Conservation (phyloP, 495 filamentous ascomycete species). For the Neurospora sp. region DNA sequence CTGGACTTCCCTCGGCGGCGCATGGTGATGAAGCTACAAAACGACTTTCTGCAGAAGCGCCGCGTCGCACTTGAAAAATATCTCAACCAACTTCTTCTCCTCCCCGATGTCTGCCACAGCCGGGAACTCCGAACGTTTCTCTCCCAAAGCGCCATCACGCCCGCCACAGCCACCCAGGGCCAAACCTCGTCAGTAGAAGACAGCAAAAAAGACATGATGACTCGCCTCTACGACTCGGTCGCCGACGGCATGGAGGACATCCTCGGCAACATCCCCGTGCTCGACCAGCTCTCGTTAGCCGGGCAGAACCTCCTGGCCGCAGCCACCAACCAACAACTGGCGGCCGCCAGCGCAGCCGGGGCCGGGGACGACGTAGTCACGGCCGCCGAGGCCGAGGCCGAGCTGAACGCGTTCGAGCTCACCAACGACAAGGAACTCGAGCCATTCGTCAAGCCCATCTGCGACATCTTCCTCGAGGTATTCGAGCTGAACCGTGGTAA, state of each 20-base stretch:
- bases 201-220: slow-evolving; percentile 82
- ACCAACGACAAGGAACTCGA: slow-evolving; percentile 54
- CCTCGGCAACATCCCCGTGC: slow-evolving; percentile 82
- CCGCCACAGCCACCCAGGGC: slow-evolving; percentile 24
- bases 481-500: slow-evolving; percentile 92
- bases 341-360: slow-evolving; percentile 37
- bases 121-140: slow-evolving; percentile 89
- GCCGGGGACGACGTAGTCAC: slow-evolving; percentile 46
- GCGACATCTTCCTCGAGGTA: slow-evolving; percentile 90
- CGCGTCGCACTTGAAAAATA: slow-evolving; percentile 76
- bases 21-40: slow-evolving; percentile 92
- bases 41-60: slow-evolving; percentile 86
- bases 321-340: slow-evolving; percentile 60
- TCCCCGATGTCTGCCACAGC: slow-evolving; percentile 90
- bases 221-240: slow-evolving; percentile 89
- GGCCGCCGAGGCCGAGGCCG: slow-evolving; percentile 84
- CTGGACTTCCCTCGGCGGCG: slow-evolving; percentile 87
- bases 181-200: slow-evolving; percentile 35
- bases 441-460: slow-evolving; percentile 97
- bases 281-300: slow-evolving; percentile 87
- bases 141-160: slow-evolving; percentile 69
- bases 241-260: slow-evolving; percentile 98
- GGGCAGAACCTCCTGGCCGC: slow-evolving; percentile 89
- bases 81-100: slow-evolving; percentile 66
- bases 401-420: slow-evolving; percentile 87